These are phyloP conservation scores for Inonotus obliquus DNA, from an alignment of 1,284 basidiomycete genomes.

Conservation along the genomic window DNA sequence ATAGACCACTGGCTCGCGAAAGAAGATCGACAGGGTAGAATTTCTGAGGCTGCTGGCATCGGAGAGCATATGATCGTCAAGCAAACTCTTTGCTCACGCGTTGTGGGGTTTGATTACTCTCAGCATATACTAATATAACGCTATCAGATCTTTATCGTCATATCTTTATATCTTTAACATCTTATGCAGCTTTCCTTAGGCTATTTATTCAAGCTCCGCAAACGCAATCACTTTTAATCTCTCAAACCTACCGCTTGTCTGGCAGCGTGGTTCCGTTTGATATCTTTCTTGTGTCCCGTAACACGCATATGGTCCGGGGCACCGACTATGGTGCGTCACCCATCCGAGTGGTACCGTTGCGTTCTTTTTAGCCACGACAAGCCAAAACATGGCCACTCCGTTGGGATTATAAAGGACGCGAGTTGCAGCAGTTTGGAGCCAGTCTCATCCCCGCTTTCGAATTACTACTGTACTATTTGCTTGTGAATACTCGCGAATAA, in stretches of 20 bases:
- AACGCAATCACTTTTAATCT: constrained; percentile 7
- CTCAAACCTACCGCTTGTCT: background rate
- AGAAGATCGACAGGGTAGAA: background rate
- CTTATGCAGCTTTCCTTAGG: background rate
- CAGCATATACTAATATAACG: background rate
- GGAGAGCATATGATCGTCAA: background rate
- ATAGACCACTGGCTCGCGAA: background rate
- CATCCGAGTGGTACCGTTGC: background rate
- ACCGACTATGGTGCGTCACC: background rate
- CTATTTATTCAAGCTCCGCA: background rate
- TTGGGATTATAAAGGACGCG: background rate
- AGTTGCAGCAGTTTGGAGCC: background rate
- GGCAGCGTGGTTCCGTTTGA: background rate
- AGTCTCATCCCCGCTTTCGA: background rate
- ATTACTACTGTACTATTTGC: constrained; percentile 10
- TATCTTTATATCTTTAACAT: constrained; percentile 12
- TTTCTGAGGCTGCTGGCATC: background rate
- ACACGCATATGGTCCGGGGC: background rate
- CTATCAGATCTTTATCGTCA: constrained; percentile 19
- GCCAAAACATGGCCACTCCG: constrained; percentile 1
- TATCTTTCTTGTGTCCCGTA: background rate
- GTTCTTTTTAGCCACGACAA: background rate
- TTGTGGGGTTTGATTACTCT: background rate
- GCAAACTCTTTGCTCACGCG: background rate
- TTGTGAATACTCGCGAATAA: background rate